Evolutionary conservation across 768 basidiomycete species (phyloP), one percentile per base, ranked within the genome.

Genomic region (Terana coerulea): DNA sequence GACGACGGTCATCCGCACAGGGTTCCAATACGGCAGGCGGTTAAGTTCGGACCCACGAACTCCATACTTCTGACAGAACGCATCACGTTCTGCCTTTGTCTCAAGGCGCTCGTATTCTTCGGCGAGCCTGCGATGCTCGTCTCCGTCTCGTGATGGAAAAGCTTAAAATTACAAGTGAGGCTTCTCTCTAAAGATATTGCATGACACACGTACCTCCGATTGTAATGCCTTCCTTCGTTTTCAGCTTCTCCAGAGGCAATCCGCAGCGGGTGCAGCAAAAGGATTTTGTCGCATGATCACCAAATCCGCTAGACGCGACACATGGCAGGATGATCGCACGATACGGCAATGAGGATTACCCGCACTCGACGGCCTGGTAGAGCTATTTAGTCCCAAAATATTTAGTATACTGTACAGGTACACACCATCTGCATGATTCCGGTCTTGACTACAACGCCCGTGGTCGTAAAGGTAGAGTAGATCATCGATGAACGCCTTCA

Each of bases 271-370:
- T 31, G 56, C 62, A 51, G 53, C 56, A 55, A 49, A 29, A 28
- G 42, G 53, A 14, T 1, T 54, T 56, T 45, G 29, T 51, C 17
- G 35, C 56, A 60, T 47, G 59, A 40, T 36, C 44, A 17, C 43
- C 61, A 63, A 57, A 60, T 50, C 50, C 57, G 51, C 33, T n/a
- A 57, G 22, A 56, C 50, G 41, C 35, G 53, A 36, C 51, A 40
- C 22, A 42, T 47, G 15, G 67, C 72, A 1, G 64, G 70, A 14
- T 75, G 61, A 48, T 77, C 73, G 41, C 69, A 71, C 1, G 72
- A 52, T 0, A 65, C 47, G 5, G 57, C 49, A 0, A 68, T 57
- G 2, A 75, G 29, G 8, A 55, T 49, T 26, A 49, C 35, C 5
- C 40, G 55, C 24, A 52, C 37, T 44, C 28, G 49, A 4, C 49